Evolutionary conservation across 108 stramenopile genomes (phyloP), one percentile per base, ranked within the genome.

Genomic region (Chaetoceros tenuissimus): DNA sequence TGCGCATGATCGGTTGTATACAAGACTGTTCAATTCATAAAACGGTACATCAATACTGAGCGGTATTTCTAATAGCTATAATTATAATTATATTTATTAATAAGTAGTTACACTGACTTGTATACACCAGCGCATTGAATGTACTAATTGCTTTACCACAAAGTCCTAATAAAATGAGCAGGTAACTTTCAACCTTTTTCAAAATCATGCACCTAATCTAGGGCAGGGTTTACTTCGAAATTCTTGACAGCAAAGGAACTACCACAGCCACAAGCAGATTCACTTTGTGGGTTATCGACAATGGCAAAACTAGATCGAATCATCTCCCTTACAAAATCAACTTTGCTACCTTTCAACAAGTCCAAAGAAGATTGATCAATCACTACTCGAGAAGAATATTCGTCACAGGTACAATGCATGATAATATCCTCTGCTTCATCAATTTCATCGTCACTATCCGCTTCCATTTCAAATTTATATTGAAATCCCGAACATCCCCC

Each of bases 191-290:
- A n/a, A n/a, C n/a, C n/a, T n/a, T n/a, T n/a, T n/a, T n/a, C n/a
- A n/a, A n/a, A n/a, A n/a, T n/a, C n/a, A n/a, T n/a, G n/a, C n/a
- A n/a, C n/a, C 30, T 60, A 89, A 68, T 89, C 87, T 46, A 89
- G 43, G 1, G 87, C 87, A 48, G 87, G 87, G 75, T 94, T 96
- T 23, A 74, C 60, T 49, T 80, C 62, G 74, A 98, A 98, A 53
- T 94, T 94, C 74, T 97, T 98, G 60, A 95, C 66, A 13, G 98
- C 98, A 72, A 98, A 98, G 26, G 89, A 92, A 46, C 79, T 78
- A 3, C 96, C 98, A 72, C 98, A 98, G 10, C 98, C 98, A 74
- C 98, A 98, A 2, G 96, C 98, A 55, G 75, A 85, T 62, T 97
- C 98, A 50, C 90, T 91, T 57, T 94, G 81, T 3, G 98, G 98